Evolutionary conservation across 1,284 basidiomycete species (phyloP), one percentile per base, ranked within the genome.

Genomic region (Apiotrichum mycotoxinovorans): DNA sequence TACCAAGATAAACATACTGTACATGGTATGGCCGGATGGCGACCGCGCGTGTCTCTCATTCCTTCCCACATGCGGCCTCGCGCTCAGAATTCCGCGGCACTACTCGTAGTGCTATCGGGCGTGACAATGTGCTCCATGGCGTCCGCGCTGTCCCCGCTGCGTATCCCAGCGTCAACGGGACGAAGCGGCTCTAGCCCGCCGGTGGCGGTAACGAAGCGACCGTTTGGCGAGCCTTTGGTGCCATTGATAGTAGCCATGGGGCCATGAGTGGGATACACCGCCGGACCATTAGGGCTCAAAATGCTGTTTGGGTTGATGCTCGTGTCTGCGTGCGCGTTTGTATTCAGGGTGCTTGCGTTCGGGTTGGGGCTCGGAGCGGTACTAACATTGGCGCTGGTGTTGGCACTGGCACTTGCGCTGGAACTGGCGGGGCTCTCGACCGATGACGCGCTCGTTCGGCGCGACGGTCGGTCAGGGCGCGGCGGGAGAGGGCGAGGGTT

Each of bases 81-180:
- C n/a, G 22, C 41, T 42, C 30, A n/a, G 30, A 48, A 48, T 15
- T 37, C 46, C 30, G 17, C 20, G 17, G 18, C 11, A 10, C 14
- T 35, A 7, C 27, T 34, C 20, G 7, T 48, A 12, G 33, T 20
- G 33, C 46, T 48, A 33, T 35, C 46, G 5, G 46, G 46, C 2
- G 46, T 48, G 11, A 48, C 18, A 17, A 48, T 48, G 46, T 48
- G 46, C 33, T 48, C 46, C 46, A 48, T 48, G 4, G 30, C 20
- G 34, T 35, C 46, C 2, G 34, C 12, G 34, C 20, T 10, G 3
- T 35, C 46, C n/a, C 27, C 44, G 44, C 18, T n/a, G 27, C 15
- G 27, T 7, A 33, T 8, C 9, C 1, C n/a, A n/a, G 20, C n/a
- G 4, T 5, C n/a, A 3, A 41, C 40, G 4, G 40, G 40, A 11